Conservation (phyloP, 2,329 filamentous ascomycete genomes). For the Exophiala sideris region DNA sequence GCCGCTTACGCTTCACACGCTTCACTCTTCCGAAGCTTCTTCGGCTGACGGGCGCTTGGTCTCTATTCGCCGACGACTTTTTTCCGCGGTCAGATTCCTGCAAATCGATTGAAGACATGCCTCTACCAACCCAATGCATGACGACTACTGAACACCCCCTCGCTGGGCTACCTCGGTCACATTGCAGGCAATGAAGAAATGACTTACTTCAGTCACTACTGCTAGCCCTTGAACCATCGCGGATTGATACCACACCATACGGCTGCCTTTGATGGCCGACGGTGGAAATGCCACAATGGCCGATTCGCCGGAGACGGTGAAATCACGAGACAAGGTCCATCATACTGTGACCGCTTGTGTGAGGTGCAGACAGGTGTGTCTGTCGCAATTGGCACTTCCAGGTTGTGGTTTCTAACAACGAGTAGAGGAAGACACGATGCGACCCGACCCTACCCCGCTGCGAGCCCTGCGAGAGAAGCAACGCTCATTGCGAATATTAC, state of each 20-base stretch:
- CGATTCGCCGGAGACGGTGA: conserved; percentile 16
- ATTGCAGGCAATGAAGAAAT: conserved; percentile 1
- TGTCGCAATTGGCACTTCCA: conserved; percentile 4
- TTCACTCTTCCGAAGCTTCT: no score
- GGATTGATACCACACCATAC: no score
- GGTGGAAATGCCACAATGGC: conserved; percentile 21
- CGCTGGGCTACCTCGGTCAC: no score
- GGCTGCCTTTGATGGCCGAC: conserved; percentile 14
- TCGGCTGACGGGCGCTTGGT: no score
- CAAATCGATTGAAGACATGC: no score
- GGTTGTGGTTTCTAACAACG: conserved; percentile 24
- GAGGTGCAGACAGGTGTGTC: conserved; percentile 48
- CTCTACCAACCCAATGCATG: no score
- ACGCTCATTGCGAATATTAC: conserved; percentile 90
- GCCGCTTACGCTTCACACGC: no score
- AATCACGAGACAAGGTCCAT: conserved; percentile 21
- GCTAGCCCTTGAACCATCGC: no score
- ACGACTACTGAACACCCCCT: no score
- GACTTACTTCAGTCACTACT: no score
- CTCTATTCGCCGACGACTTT: no score
- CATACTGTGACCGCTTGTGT: conserved; percentile 51
- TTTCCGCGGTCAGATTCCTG: no score
- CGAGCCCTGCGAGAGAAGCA: conserved; percentile 85
- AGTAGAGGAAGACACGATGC: conserved; percentile 90
- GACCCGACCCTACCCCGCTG: conserved; percentile 90